Evolutionary conservation across 345 rosid genomes (phyloP), one percentile per base, ranked within the genome.

Genomic region (Arabidopsis suecica): DNA sequence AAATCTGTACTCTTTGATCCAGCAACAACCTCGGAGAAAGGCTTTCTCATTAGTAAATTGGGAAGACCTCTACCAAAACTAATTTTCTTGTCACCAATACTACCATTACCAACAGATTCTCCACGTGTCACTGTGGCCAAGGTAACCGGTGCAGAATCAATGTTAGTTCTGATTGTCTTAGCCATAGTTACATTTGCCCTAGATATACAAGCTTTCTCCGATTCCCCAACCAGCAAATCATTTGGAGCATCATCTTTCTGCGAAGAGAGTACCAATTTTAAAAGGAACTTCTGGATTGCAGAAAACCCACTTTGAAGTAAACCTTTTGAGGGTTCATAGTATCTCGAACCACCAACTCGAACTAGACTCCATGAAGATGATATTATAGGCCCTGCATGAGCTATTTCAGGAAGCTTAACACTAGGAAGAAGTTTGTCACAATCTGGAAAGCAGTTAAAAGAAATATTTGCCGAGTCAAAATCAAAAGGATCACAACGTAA

Each of bases 1-100:
- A 85, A 82, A 83, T 85, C 90, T 60, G 79, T 49, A 30, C 82
- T 54, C 53, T 86, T 79, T 60, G 90, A 87, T 82, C 96, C 97
- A 62, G 97, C 88, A 65, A 91, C 93, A 59, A 91, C 97, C 84
- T 88, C 96, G 3, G 97, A 86, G 79, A 91, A 91, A 48, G 97
- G 91, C 74, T 88, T 91, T 79, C 83, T 87, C 91, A 88, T 84
- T 1, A 65, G 72, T 79, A 87, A 82, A 81, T 86, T 86, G 7
- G 91, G 87, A 83, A 89, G 80, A 70, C 85, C 88, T 77, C 76
- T 85, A 78, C 91, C 96, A 79, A 87, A 89, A 66, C 84, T 88
- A 61, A 89, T 82, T 68, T 81, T 85, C 33, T 80, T 83, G 66
- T 77, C 86, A 23, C 25, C 25, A 23, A 23, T 23, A 23, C 25